Base-by-base conservation (phyloP, 495 filamentous ascomycete species). In the Annulohypoxylon stygium region DNA sequence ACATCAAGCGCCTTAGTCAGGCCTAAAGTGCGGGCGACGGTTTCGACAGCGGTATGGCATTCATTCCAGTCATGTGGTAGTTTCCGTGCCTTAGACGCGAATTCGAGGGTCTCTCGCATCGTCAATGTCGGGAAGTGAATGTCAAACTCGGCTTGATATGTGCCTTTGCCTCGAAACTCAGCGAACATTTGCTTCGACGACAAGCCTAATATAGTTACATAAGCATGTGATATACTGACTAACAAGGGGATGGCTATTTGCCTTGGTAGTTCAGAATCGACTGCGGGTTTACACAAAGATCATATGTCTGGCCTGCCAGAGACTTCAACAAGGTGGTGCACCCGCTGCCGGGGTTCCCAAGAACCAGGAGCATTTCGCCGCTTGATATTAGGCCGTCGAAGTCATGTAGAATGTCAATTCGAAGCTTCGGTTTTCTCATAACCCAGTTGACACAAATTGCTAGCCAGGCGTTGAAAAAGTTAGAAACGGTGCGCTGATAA, bases 1-100 rank as follows among this genome's bases (percentile, higher is more conserved):
- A 93, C 95, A 70, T 93, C 87, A 70, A 88, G 86, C 0, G 91
- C 93, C 71, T 93, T 90, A 34, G 71, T 83, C 73, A 95, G 93
- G 45, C 90, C 90, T 90, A 73, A 95, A 93, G 83, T 77, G 36
- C 59, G n/a, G 43, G 43, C 43, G 10, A 18, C 16, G 43, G n/a
- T 20, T 20, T 47, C 16, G n/a, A 20, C n/a, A 14, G 39, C 14
- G 14, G 39, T 14, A n/a, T 14, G 39, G 4, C 39, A 43, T 14
- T n/a, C 39, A 43, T 43, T n/a, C 39, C 39, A 43, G 14, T 43
- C 12, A 14, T 14, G 39, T 43, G 39, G 39, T 16, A 43, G 39
- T n/a, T 4, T 43, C 39, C 39, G 10, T n/a, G 39, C 10, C 4
- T 43, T 43, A n/a, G 11, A 43, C 4, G 39, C 39, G 12, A 43